Base-by-base conservation (phyloP, 2,329 filamentous ascomycete species). In the Verruconis gallopava region DNA sequence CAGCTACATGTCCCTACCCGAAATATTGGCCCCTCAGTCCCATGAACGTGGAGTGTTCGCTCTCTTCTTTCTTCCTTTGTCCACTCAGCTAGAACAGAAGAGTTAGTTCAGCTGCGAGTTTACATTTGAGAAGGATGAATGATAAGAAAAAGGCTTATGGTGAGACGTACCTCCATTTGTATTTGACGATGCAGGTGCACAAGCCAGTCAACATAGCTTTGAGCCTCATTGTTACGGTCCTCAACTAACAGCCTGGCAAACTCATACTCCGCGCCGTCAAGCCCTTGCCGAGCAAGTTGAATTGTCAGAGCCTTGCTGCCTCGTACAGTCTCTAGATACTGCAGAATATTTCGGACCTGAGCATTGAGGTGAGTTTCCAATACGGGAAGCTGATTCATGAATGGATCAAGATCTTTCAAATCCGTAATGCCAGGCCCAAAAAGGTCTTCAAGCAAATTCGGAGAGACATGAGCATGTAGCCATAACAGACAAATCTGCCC, bases 191-290 rank as follows among this genome's bases (percentile, higher is more conserved):
- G 91, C 48, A 96, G 73, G 61, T 94, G 84, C 44, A 98, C 91
- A 54, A 98, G 69, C 91, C 91, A 98, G 64, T 98, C 91, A 22
- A 96, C 91, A 62, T 96, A 98, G 57, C 84, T 93, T 64, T 93
- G 88, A 25, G 91, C 91, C 65, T 98, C 91, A 51, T 94, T 94
- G 60, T 96, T 96, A 49, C 91, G 75, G 57, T 98, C 91, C 63
- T 98, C 91, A 21, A 94, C 78, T 50, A 98, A 63, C 63, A 93
- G 69, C 41, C 88, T 71, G 5, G 91, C 91, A 67, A 96, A 98
- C 61, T 98, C 91, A 54, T 86, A 96, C 61, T 98, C 91, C 3
- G 88, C 85, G 1, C 91, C 91, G 55, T 98, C 91, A 3, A 96
- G 71, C 1, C 88, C 88, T 62, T 96, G 91, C 45, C 91, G 68